Base-by-base conservation (phyloP, 495 filamentous ascomycete species). In the Jackrogersella multiformis region DNA sequence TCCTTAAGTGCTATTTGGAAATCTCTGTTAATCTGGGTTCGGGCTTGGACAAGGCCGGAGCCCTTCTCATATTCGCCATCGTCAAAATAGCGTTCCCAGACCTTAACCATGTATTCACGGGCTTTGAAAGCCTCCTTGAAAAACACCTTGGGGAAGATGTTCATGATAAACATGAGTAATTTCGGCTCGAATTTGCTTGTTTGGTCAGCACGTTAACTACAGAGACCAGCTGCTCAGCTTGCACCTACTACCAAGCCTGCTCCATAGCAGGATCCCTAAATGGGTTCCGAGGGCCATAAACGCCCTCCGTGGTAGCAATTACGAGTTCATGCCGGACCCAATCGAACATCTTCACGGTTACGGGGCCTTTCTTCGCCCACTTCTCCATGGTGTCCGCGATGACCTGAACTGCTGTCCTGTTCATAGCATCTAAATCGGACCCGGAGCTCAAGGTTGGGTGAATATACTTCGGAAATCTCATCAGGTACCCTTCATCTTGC, bases 131-230 rank as follows among this genome's bases (percentile, higher is more conserved):
- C 35, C 6, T 54, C 10, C 20, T 15, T 54, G 5, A 16, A 15
- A 7, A 54, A 16, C 5, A 42, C 8, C 18, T 7, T 9, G 5
- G 39, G 39, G 5, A 42, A 42, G 10, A 8, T 18, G 15, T 42
- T 42, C 9, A 8, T 48, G 34, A 26, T 34, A 26, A 38, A 46
- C 13, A 36, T 45, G 58, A 32, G 21, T 20, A 42, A 9, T 6
- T 42, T 42, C 16, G 39, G 39, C 16, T 42, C 39, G 21, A 42
- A 42, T 42, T 42, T 42, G 16, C 39, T 60, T 72, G n/a, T 70
- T 32, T 13, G 61, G 23, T 69, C 63, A 76, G 41, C 70, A 72
- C 12, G 66, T 39, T 4, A 49, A n/a, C n/a, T n/a, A n/a, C 16
- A 21, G n/a, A 16, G 1, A 15, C 13, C 3, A 26, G 61, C 56